Conservation (phyloP, 1,139 yeast genomes). For the Magnusiomyces sp. region DNA sequence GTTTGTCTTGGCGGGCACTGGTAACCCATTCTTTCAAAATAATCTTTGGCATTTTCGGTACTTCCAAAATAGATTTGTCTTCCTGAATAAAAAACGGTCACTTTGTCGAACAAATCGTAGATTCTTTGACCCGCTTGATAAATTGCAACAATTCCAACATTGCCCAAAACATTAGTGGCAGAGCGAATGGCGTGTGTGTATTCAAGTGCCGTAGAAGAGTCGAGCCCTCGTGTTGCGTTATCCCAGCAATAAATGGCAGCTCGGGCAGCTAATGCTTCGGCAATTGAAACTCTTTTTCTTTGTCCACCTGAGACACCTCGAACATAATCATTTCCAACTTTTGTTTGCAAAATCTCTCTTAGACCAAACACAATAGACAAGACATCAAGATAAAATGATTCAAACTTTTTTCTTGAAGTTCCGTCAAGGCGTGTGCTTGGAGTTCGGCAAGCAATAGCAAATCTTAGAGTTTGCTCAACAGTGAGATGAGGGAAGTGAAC, state of each 20-base stretch:
- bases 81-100: slow-evolving; percentile 49
- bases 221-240: slow-evolving; percentile 63
- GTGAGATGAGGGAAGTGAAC: slow-evolving; percentile 53
- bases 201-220: slow-evolving; percentile 61
- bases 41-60: slow-evolving; percentile 40
- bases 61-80: slow-evolving; percentile 52
- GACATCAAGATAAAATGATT: slow-evolving; percentile 39
- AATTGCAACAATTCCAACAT: slow-evolving; percentile 46
- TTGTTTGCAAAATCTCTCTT: slow-evolving; percentile 43
- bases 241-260: slow-evolving; percentile 59
- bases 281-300: slow-evolving; percentile 50
- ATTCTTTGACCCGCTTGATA: slow-evolving; percentile 61
- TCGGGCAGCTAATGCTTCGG: slow-evolving; percentile 49
- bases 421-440: slow-evolving; percentile 44
- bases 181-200: slow-evolving; percentile 52
- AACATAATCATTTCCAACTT: slow-evolving; percentile 50
- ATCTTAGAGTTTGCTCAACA: slow-evolving; percentile 50
- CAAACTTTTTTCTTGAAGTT: slow-evolving; percentile 40
- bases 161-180: slow-evolving; percentile 44
- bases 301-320: slow-evolving; percentile 59
- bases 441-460: slow-evolving; percentile 50
- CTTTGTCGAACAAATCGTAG: slow-evolving; percentile 52
- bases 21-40: slow-evolving; percentile 53
- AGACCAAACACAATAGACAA: slow-evolving; percentile 50
- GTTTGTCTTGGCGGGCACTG: slow-evolving; percentile 51